These are phyloP conservation scores for Trichomonascaceae sp. DNA, from an alignment of 1,139 yeast genomes.

Conservation along the genomic window DNA sequence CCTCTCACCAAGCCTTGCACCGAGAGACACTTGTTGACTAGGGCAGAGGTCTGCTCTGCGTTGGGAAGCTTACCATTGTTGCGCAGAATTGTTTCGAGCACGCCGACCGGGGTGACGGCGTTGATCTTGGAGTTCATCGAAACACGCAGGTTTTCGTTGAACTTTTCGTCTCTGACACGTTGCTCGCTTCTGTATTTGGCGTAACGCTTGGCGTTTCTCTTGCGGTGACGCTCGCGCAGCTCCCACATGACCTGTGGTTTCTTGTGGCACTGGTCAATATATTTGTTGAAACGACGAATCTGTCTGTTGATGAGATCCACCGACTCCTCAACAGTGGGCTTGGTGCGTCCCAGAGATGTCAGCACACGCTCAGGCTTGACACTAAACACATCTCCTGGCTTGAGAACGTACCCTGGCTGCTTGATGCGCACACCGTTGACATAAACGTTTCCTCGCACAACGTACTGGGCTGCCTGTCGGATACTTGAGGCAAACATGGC, in stretches of 20 bases:
- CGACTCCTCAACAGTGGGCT: slow-evolving; percentile 62
- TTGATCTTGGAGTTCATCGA: slow-evolving; percentile 23
- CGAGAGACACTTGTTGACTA: slow-evolving; percentile 14
- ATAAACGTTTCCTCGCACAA: slow-evolving; percentile 66
- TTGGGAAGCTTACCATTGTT: slow-evolving; percentile 26
- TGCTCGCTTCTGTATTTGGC: slow-evolving; percentile 8
- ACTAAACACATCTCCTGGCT: slow-evolving; percentile 76
- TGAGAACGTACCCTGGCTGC: slow-evolving; percentile 68
- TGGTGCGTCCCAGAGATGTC: slow-evolving; percentile 69
- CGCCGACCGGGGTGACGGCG: slow-evolving; percentile 22
- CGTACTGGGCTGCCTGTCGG: slow-evolving; percentile 87
- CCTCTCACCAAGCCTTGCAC: slow-evolving; percentile 18
- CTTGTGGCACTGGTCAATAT: slow-evolving; percentile 43
- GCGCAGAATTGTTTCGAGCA: slow-evolving; percentile 30
- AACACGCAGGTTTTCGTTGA: slow-evolving; percentile 22
- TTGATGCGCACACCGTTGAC: slow-evolving; percentile 71
- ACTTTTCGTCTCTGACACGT: slow-evolving; percentile 12
- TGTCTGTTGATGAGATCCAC: slow-evolving; percentile 58
- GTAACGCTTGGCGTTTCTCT: slow-evolving; percentile 26
- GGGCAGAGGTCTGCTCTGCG: slow-evolving; percentile 14
- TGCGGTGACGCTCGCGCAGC: slow-evolving; percentile 28
- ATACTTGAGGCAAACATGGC: slow-evolving; percentile 88
- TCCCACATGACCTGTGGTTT: slow-evolving; percentile 51
- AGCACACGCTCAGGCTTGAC: slow-evolving; percentile 81
- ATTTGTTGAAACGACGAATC: slow-evolving; percentile 61